phyloP scores from a whole-genome alignment of 768 basidiomycete genomes.

The Russula brevipes region DNA sequence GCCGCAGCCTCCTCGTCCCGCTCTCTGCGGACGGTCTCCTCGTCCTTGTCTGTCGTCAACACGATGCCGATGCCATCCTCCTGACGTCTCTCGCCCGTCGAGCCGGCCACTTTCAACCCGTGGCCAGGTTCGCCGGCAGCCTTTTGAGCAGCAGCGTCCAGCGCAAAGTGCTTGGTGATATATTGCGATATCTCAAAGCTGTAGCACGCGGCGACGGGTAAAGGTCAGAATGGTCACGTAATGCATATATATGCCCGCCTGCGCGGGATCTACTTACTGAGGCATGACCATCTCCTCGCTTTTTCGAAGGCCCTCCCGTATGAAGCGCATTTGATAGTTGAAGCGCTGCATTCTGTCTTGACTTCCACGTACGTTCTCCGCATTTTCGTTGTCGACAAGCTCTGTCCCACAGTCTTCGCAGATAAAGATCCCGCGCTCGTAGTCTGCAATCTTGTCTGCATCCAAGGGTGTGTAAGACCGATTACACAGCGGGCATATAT shows the following conservation, averaged over 20 bases:
- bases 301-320: constrained; percentile 81
- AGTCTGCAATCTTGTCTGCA: constrained; percentile 78
- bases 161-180: constrained; percentile 64
- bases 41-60: constrained; percentile 85
- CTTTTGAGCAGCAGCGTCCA: constrained; percentile 58
- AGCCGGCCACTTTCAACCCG: constrained; percentile 70
- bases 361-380: constrained; percentile 75
- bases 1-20: constrained; percentile 77
- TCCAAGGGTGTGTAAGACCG: constrained; percentile 83
- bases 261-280: constrained; percentile 46
- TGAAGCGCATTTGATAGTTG: constrained; percentile 83
- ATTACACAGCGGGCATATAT: constrained; percentile 86
- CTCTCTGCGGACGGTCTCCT: constrained; percentile 64
- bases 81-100: constrained; percentile 49
- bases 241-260: background rate
- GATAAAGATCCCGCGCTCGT: constrained; percentile 54
- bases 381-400: constrained; percentile 86
- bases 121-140: constrained; percentile 43
- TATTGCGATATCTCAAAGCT: constrained; percentile 82
- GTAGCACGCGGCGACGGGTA: background rate
- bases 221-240: background rate
- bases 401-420: constrained; percentile 89
- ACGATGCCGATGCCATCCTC: constrained; percentile 83
- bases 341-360: constrained; percentile 96
- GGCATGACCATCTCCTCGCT: constrained; percentile 86